Conservation (phyloP, 805 yeast genomes). For the Schwanniomyces polymorphus region DNA sequence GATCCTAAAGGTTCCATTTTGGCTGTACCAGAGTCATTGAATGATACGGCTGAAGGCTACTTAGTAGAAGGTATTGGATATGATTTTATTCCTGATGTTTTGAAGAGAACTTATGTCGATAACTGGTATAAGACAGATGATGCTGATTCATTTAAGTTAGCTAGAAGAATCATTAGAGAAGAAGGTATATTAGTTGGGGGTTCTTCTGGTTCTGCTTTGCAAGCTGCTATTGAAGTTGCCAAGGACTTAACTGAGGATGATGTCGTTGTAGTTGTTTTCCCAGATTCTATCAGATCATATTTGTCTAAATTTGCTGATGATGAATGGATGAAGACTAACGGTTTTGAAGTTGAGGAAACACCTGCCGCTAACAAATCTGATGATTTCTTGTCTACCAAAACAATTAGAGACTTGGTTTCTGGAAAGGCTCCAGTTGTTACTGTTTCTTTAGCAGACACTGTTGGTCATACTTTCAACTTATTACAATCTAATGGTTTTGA, state of each 20-base stretch:
- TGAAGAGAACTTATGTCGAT: slow-evolving; percentile 65
- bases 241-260: slow-evolving; percentile 71
- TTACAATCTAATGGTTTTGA: slow-evolving; percentile 78
- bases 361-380: slow-evolving; percentile 42
- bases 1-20: slow-evolving; percentile 87
- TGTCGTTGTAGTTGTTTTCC: slow-evolving; percentile 76
- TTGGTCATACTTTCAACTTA: slow-evolving; percentile 64
- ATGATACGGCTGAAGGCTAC: slow-evolving; percentile 57
- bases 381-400: slow-evolving; percentile 37
- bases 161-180: slow-evolving; percentile 77
- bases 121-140: slow-evolving; percentile 87
- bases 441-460: slow-evolving; percentile 58
- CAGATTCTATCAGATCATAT: slow-evolving; percentile 85
- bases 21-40: slow-evolving; percentile 75
- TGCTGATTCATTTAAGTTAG: slow-evolving; percentile 72
- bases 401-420: slow-evolving; percentile 64
- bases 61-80: slow-evolving; percentile 91
- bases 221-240: slow-evolving; percentile 72
- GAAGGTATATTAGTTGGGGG: slow-evolving; percentile 91
- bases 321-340: slow-evolving; percentile 84
- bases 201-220: slow-evolving; percentile 82
- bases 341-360: slow-evolving; percentile 57
- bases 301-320: slow-evolving; percentile 86
- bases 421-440: slow-evolving; percentile 76
- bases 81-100: slow-evolving; percentile 82